Base-by-base conservation (phyloP, 2,329 filamentous ascomycete species). In the Pyrenophora graminea region DNA sequence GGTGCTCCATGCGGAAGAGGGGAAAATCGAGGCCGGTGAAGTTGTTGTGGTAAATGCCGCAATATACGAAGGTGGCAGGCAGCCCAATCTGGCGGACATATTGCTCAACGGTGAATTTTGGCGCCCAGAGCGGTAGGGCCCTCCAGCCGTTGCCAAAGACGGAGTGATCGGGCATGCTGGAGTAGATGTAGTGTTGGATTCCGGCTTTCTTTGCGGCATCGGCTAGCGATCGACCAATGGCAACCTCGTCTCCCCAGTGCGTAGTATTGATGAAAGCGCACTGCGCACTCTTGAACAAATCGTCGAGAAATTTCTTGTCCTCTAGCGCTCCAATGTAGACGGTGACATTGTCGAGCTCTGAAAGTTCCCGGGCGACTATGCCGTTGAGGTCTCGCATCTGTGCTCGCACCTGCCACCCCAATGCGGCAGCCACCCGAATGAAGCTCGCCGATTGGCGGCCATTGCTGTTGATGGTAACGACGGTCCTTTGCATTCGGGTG, bases 11-110 rank as follows among this genome's bases (percentile, higher is more conserved):
- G 76, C 92, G 94, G 77, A 97, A 97, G 3, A 97, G 81, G 1
- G 94, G 94, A 69, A 96, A 97, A 1, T 85, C 86, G 27, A 97
- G 81, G 39, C 90, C 94, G 25, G 93, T 97, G 76, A 97, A 99
- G 73, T 99, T 97, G 76, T 97, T 97, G 80, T 97, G 96, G 80
- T 97, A 99, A 65, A 97, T 97, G 53, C 93, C 94, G 8, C 92
- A 91, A 74, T 97, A 97, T 59, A 97, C 87, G 73, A 96, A 97
- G 0, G 93, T 97, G 1, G 92, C 86, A 0, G 90, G 90, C 9
- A 97, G 80, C 8, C 86, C 86, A 34, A 96, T 83, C 69, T 91
- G 84, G 51, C 90, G 85, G 44, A 97, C 83, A 73, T 97, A 96
- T 47, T 94, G 89, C 75, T 97, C 94, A 36, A 97, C 88, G 42